Evolutionary conservation across 306 rosid genomes (phyloP), one percentile per base, ranked within the genome.

Genomic region (Citrullus mucosospermus): DNA sequence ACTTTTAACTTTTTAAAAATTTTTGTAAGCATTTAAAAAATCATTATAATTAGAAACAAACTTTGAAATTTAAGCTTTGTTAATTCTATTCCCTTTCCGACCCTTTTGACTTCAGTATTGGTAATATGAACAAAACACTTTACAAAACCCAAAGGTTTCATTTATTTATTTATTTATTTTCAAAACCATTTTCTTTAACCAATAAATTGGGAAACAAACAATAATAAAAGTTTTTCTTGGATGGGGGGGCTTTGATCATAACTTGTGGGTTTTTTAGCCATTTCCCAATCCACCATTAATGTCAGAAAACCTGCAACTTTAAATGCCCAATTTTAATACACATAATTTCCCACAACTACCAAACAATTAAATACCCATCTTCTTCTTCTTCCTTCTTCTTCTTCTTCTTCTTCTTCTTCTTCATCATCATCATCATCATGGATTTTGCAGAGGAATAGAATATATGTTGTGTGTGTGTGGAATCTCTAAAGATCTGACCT

Each of bases 311-410:
- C 77, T 72, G 77, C 41, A 73, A 75, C n/a, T 79, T 80, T 91
- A 84, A 91, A 91, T 89, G 90, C 94, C 61, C 10, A 46, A 83
- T 76, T 87, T 86, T 81, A 92, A 89, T 90, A 82, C 85, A 72
- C 91, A 85, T 90, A 85, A 93, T 79, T 87, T 62, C 96, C 69
- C 80, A 77, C 98, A 93, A 83, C 98, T 39, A 90, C 93, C 89
- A 70, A 76, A 81, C 87, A 88, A 83, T 88, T 86, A 82, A 85
- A 88, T 61, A 71, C 32, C 18, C 16, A 81, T 71, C 79, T 41
- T 41, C 53, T 4, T 39, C 56, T 13, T 51, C 56, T 4, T 51
- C 22, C 15, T 2, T 25, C 28, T 25, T 25, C 22, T 9, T 51
- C 62, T 2, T 56, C 15, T 3, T 4, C 48, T 18, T 66, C 15